Conservation (phyloP, 768 basidiomycete species). For the Phaffia tasmanica region DNA sequence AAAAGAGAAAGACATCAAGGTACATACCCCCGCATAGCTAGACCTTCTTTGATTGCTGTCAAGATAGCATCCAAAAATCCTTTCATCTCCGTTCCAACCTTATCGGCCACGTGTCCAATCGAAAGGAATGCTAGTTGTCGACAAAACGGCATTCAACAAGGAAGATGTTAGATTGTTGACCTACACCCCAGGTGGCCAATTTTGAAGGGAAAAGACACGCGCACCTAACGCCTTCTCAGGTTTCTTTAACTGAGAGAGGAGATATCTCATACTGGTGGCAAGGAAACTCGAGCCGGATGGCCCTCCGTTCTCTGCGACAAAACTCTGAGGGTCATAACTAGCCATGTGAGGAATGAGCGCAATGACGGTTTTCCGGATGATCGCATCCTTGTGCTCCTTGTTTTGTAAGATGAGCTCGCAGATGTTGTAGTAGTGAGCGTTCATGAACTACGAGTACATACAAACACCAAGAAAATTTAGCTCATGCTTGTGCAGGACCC, state of each 20-base stretch:
- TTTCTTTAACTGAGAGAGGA: slow-evolving; percentile 77
- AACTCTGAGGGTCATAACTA: slow-evolving; percentile 84
- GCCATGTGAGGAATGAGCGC: slow-evolving; percentile 90
- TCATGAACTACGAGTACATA: slow-evolving; percentile 35
- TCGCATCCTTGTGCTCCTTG: slow-evolving; percentile 70
- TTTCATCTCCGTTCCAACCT: slow-evolving; percentile 89
- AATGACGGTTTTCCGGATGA: slow-evolving; percentile 88
- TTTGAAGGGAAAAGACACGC: slow-evolving; percentile 28
- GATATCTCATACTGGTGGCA: slow-evolving; percentile 85
- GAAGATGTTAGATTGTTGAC: background rate
- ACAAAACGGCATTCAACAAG: slow-evolving; percentile 23
- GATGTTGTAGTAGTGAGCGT: slow-evolving; percentile 56
- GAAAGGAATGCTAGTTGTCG: slow-evolving; percentile 68
- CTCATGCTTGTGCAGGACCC: slow-evolving; percentile 73
- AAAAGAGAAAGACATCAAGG: slow-evolving; percentile 11
- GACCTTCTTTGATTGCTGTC: slow-evolving; percentile 72
- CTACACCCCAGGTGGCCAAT: background rate
- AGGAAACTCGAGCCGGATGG: slow-evolving; percentile 45
- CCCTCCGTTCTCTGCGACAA: slow-evolving; percentile 47
- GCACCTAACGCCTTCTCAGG: slow-evolving; percentile 79
- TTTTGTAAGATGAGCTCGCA: slow-evolving; percentile 84
- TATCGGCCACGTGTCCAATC: slow-evolving; percentile 85
- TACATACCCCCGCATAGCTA: slow-evolving; percentile 70
- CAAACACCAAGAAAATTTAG: background rate
- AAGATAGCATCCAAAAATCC: slow-evolving; percentile 87